Conservation (phyloP, 2,329 filamentous ascomycete genomes). For the Fusarium globosum region DNA sequence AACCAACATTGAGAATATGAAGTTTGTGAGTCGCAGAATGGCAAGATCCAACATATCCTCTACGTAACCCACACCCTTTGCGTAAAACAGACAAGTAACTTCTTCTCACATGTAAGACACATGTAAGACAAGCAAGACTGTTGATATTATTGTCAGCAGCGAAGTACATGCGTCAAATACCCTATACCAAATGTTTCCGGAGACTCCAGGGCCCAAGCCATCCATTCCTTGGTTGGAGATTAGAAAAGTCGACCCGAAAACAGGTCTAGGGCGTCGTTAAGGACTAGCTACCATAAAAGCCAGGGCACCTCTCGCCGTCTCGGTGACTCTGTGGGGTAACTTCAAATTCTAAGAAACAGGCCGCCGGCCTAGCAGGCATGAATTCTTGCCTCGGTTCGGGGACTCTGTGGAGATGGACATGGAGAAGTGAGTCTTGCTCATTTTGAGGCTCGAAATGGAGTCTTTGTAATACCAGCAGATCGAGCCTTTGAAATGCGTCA, state of each 20-base stretch:
- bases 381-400: constrained; percentile 27
- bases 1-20: background rate
- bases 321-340: constrained; percentile 24
- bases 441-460: constrained; percentile 24
- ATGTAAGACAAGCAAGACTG: background rate
- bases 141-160: constrained; percentile 3
- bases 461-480: background rate
- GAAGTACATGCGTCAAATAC: background rate
- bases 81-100: background rate
- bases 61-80: background rate
- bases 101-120: background rate
- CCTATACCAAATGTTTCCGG: background rate
- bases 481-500: constrained; percentile 1
- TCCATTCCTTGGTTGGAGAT: background rate
- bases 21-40: background rate
- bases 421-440: constrained; percentile 5
- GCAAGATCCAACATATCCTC: background rate
- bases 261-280: background rate
- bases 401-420: constrained; percentile 19
- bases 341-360: constrained; percentile 17
- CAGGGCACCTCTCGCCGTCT: constrained; percentile 15
- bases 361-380: constrained; percentile 3
- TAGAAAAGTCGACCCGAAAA: background rate
- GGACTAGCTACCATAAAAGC: background rate
- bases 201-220: constrained; percentile 8